A percentile compares a stretch with the other conserved stretches of the same genome.
phyloP scores from a whole-genome alignment of 2,329 filamentous ascomycete species.

The Xylaria sp. region DNA sequence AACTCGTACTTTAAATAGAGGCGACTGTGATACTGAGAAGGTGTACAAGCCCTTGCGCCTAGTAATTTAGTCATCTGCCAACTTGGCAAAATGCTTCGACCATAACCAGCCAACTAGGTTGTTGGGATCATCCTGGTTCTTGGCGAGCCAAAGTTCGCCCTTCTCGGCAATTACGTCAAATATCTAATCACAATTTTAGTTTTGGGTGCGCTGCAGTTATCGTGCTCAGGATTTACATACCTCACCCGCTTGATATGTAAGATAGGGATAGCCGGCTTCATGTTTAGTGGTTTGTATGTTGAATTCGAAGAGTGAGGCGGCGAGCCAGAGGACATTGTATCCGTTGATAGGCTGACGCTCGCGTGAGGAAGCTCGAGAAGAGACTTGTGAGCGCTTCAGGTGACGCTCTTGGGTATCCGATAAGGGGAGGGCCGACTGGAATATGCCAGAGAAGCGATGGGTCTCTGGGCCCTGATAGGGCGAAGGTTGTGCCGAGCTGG shows the following conservation, averaged over 20 bases:
- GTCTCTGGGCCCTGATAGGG: conserved; percentile 58
- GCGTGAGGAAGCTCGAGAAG: conserved; percentile 70
- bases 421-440: conserved; percentile 87
- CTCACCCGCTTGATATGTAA: conserved; percentile 95
- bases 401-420: conserved; percentile 71
- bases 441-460: conserved; percentile 78
- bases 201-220: not conserved
- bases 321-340: conserved; percentile 86
- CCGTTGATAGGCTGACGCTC: conserved; percentile 66
- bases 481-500: conserved; percentile 65
- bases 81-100: conserved; percentile 93
- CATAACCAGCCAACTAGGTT: conserved; percentile 95
- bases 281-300: conserved; percentile 92
- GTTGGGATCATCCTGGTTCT: conserved; percentile 90
- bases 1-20: conserved; percentile 16
- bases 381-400: conserved; percentile 65
- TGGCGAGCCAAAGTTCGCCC: conserved; percentile 96
- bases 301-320: conserved; percentile 95
- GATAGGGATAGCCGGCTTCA: conserved; percentile 94
- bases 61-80: conserved; percentile 59
- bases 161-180: conserved; percentile 96
- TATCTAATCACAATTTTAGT: conserved; percentile 60
- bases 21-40: conserved; percentile 3
- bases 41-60: not conserved
- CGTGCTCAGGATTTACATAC: conserved; percentile 56